Conservation (phyloP, 495 filamentous ascomycete genomes). For the Daldinia caldariorum region DNA sequence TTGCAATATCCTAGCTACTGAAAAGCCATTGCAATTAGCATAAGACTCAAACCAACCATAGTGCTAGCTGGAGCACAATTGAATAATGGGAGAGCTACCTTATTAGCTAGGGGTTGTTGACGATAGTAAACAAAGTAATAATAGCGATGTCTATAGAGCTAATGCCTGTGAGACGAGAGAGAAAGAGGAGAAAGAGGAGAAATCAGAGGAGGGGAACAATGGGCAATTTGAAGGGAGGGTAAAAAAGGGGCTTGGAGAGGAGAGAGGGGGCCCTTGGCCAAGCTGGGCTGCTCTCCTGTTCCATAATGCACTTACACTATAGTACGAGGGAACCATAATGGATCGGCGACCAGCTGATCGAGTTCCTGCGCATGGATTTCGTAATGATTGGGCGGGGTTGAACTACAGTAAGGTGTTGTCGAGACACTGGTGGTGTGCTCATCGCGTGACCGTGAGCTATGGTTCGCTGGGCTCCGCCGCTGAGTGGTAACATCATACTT, state of each 20-base stretch:
- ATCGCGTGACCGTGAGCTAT: slow-evolving; percentile 41
- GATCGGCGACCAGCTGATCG: slow-evolving; percentile 44
- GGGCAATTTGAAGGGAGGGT: slow-evolving; percentile 38
- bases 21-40: slow-evolving; percentile 10
- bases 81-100: slow-evolving; percentile 27
- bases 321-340: slow-evolving; percentile 25
- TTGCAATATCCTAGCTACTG: slow-evolving; percentile 26
- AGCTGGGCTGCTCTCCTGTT: slow-evolving; percentile 19
- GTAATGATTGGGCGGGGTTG: slow-evolving; percentile 42
- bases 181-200: slow-evolving; percentile 25
- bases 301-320: slow-evolving; percentile 11
- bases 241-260: slow-evolving; percentile 42
- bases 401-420: slow-evolving; percentile 37
- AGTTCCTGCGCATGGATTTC: slow-evolving; percentile 30
- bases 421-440: slow-evolving; percentile 42
- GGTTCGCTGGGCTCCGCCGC: slow-evolving; percentile 44
- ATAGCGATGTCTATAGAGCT: slow-evolving; percentile 37
- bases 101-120: slow-evolving; percentile 38
- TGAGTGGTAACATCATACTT: slow-evolving; percentile 42
- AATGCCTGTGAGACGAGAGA: slow-evolving; percentile 45
- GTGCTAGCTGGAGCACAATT: neutral
- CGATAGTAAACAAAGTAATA: slow-evolving; percentile 36
- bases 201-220: slow-evolving; percentile 36
- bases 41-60: neutral
- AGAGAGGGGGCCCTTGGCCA: slow-evolving; percentile 24